Evolutionary conservation across 2,329 filamentous ascomycete species (phyloP), one percentile per base, ranked within the genome.

Genomic region (Nemania sp.): DNA sequence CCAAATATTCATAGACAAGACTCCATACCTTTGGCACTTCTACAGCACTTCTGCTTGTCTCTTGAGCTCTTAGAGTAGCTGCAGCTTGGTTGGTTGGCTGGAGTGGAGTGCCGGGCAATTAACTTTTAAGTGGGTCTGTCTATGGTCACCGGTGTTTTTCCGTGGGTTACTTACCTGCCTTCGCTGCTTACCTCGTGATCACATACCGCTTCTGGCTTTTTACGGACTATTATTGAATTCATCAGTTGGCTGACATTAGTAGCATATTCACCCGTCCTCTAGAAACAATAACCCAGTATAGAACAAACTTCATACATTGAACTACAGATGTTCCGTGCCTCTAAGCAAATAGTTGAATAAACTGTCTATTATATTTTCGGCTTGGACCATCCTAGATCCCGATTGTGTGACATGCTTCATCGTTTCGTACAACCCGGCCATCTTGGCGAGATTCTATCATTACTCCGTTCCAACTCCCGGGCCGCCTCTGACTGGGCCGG

Each of bases 391-490:
- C 66, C 60, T 56, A 67, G 64, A 66, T 69, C 72, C 67, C 57
- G 45, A 68, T 65, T 62, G 62, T 69, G 65, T 53, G 51, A 69
- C 56, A 60, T 74, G 68, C 67, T 70, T 70, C 66, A 70, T 73
- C 69, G 57, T 71, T 69, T 74, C 73, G 71, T 76, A 75, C 72
- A 74, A 67, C 69, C 62, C 72, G 62, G 66, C 67, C 70, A 68
- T 61, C 65, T 66, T 57, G 66, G 62, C 70, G 66, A 68, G 72
- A 57, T 66, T 72, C 68, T 70, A 70, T 72, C 69, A 74, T 65
- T 71, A 72, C 66, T 69, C 71, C 67, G 60, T 60, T 64, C 65
- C 52, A n/a, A 62, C 66, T 57, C 60, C 52, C 54, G 38, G 57
- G 59, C 58, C 62, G 38, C n/a, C n/a, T 53, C 52, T 65, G 29